Evolutionary conservation across 2,329 filamentous ascomycete species (phyloP).

Genomic region (Diplodia sapinea): DNA sequence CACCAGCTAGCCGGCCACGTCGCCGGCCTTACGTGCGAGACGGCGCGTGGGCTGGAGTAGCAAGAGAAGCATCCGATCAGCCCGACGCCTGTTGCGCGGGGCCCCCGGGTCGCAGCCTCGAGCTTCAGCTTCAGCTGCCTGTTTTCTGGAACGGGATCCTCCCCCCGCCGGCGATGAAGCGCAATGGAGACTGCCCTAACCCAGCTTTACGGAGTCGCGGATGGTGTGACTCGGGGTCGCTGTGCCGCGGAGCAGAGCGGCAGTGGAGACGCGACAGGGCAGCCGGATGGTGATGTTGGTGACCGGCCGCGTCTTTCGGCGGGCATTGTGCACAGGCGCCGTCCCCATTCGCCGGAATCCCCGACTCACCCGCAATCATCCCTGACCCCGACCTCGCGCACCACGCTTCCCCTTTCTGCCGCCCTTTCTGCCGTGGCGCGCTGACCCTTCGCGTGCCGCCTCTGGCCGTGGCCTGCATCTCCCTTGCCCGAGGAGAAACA

Average conservation of each 20-base stretch:
- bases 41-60: slow-evolving; percentile 15
- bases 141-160: slow-evolving; percentile 13
- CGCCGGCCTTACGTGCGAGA: slow-evolving; percentile 12
- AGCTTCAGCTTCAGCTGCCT: background rate
- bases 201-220: background rate
- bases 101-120: background rate
- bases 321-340: background rate
- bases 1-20: slow-evolving; percentile 18
- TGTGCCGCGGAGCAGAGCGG: background rate
- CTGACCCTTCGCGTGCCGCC: background rate
- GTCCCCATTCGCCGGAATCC: slow-evolving; percentile 1
- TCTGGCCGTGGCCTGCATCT: background rate
- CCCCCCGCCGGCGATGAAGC: background rate
- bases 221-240: slow-evolving; percentile 12
- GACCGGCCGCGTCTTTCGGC: slow-evolving; percentile 17
- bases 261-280: background rate
- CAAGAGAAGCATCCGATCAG: slow-evolving; percentile 11
- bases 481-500: background rate
- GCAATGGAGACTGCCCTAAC: slow-evolving; percentile 10
- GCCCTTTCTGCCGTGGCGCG: background rate
- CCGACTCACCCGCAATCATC: slow-evolving; percentile 11
- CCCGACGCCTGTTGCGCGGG: background rate
- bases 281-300: background rate
- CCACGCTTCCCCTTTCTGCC: background rate
- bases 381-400: slow-evolving; percentile 7